Percentiles rank a stretch among this genome's conserved stretches.
Evolutionary conservation across 2,329 filamentous ascomycete genomes (phyloP).

Genomic region (Stromatinia cepivora): DNA sequence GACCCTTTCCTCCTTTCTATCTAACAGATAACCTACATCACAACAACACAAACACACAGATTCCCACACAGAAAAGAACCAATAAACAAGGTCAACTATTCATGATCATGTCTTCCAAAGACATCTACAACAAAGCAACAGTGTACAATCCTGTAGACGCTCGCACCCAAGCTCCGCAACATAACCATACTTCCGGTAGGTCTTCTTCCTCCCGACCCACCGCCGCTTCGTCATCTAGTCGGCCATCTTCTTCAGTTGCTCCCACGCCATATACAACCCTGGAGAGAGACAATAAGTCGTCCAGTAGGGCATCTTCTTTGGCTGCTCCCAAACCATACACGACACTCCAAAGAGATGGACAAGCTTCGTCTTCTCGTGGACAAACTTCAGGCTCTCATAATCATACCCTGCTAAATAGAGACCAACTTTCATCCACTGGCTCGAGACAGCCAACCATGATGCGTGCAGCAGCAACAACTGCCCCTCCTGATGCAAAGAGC

Average conservation of each 20-base stretch:
- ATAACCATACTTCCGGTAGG: neutral
- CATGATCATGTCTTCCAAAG: conserved; percentile 15
- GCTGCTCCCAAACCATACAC: neutral
- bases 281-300: neutral
- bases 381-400: no score
- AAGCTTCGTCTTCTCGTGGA: neutral
- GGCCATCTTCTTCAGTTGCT: neutral
- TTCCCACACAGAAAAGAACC: neutral
- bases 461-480: conserved; percentile 9
- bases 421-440: conserved; percentile 4
- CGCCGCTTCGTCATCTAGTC: neutral
- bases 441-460: neutral
- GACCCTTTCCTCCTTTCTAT: neutral
- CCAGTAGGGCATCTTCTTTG: neutral
- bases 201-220: neutral
- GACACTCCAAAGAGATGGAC: conserved; percentile 11
- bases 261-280: neutral
- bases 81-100: neutral
- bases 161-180: conserved; percentile 3
- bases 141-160: neutral
- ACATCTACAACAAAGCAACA: conserved; percentile 16
- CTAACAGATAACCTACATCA: neutral
- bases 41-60: neutral
- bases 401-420: neutral
- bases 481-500: conserved; percentile 12